These are phyloP conservation scores for Lignosus rhinocerotis DNA, from an alignment of 1,284 basidiomycete genomes.

Conservation along the genomic window DNA sequence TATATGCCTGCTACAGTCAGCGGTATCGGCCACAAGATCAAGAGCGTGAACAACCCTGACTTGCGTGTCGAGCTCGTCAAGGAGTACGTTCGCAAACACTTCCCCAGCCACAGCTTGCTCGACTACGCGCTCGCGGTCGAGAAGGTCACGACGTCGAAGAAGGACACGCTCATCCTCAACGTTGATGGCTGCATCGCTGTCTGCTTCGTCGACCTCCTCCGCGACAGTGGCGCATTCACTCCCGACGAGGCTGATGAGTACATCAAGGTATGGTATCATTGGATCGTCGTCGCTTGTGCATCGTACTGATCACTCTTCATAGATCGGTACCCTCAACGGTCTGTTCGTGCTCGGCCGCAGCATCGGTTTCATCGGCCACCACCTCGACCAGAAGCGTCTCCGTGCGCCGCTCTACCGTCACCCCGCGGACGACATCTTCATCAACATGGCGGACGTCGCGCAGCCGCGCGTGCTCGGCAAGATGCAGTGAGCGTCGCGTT, in stretches of 20 bases:
- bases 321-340: conserved; percentile 91
- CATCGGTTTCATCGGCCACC: conserved; percentile 96
- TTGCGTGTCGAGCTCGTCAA: conserved; percentile 97
- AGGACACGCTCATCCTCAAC: conserved; percentile 95
- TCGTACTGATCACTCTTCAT: not conserved
- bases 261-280: conserved; percentile 68
- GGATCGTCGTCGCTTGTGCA: not conserved
- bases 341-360: conserved; percentile 96
- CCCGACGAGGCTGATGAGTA: conserved; percentile 97
- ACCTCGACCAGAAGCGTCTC: conserved; percentile 94
- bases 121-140: conserved; percentile 99
- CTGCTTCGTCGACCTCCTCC: conserved; percentile 95
- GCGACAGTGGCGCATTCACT: conserved; percentile 93
- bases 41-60: conserved; percentile 97
- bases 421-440: conserved; percentile 85
- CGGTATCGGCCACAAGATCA: conserved; percentile 99
- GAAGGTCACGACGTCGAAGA: conserved; percentile 97
- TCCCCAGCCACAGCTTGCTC: conserved; percentile 90
- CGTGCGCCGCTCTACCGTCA: conserved; percentile 92
- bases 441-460: conserved; percentile 81
- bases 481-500: conserved; percentile 35
- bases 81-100: conserved; percentile 95
- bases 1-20: conserved; percentile 56
- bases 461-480: conserved; percentile 78
- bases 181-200: conserved; percentile 98